phyloP scores from a whole-genome alignment of 2,329 filamentous ascomycete genomes.

The Allantophomopsis lycopodina region DNA sequence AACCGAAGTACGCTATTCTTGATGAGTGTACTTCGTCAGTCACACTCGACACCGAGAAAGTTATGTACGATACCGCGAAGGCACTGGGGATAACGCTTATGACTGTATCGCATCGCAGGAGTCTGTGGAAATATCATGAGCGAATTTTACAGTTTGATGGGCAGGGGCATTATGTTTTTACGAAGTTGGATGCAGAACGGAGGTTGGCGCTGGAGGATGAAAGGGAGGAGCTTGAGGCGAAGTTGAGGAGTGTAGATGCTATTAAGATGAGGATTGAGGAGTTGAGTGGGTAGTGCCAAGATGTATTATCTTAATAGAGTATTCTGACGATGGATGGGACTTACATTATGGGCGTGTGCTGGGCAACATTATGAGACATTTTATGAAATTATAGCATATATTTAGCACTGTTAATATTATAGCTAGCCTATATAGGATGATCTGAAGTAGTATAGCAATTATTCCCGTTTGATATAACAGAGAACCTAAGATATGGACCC shows the following conservation, averaged over 20 bases:
- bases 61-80: constrained; percentile 97
- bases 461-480: no score
- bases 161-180: constrained; percentile 84
- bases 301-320: no score
- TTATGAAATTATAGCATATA: no score
- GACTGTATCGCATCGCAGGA: constrained; percentile 86
- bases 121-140: constrained; percentile 92
- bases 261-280: constrained; percentile 76
- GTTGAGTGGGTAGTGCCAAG: constrained; percentile 24
- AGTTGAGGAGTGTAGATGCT: constrained; percentile 75
- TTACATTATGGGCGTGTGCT: no score
- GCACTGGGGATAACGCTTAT: constrained; percentile 83
- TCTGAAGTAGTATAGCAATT: no score
- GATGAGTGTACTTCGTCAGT: constrained; percentile 94
- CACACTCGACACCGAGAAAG: constrained; percentile 85
- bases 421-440: no score
- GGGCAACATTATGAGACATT: no score
- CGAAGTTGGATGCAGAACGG: constrained; percentile 74
- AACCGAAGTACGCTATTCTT: constrained; percentile 83
- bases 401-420: no score
- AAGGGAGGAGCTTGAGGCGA: constrained; percentile 82
- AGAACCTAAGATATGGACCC: no score
- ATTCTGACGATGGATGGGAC: no score
- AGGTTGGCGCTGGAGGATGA: constrained; percentile 84
- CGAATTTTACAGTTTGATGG: constrained; percentile 95